Conservation (phyloP, 2,329 filamentous ascomycete genomes). For the Leptographium galeiforme region DNA sequence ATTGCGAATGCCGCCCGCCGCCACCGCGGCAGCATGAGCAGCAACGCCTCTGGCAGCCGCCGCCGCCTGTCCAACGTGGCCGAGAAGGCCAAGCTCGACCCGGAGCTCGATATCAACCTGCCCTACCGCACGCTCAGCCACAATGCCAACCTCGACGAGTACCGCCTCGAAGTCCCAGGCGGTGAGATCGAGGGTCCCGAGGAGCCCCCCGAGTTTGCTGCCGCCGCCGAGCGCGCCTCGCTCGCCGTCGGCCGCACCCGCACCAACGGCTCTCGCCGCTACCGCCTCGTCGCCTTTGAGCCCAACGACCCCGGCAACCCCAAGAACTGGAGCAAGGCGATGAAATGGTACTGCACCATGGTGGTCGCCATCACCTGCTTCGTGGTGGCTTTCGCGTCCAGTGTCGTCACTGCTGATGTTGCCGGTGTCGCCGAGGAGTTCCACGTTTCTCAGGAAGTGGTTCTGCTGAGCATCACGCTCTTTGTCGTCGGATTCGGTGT, state of each 20-base stretch:
- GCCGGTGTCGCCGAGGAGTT: conserved; percentile 50
- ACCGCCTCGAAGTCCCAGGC: conserved; percentile 37
- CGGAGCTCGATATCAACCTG: conserved; percentile 28
- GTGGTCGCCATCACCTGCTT: conserved; percentile 66
- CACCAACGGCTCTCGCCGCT: conserved; percentile 17
- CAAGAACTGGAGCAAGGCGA: conserved; percentile 70
- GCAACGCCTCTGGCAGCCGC: not conserved
- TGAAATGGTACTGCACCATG: conserved; percentile 79
- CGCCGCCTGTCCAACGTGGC: not conserved
- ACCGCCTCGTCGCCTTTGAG: conserved; percentile 50
- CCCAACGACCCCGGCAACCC: conserved; percentile 63
- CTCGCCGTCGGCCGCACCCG: conserved; percentile 2
- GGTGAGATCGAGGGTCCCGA: conserved; percentile 35
- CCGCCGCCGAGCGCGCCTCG: conserved; percentile 34
- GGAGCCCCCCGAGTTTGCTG: conserved; percentile 30
- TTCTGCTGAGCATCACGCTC: conserved; percentile 56
- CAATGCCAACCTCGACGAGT: conserved; percentile 42
- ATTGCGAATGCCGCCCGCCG: not conserved
- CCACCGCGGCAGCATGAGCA: conserved; percentile 2
- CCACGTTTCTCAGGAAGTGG: conserved; percentile 56
- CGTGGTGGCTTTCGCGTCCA: conserved; percentile 57
- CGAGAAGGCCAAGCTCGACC: conserved; percentile 14
- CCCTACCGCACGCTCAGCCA: conserved; percentile 42
- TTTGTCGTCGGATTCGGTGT: conserved; percentile 76
- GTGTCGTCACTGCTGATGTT: conserved; percentile 68